A percentile compares a stretch with the other conserved stretches of the same genome.
Conservation (phyloP, 148 eudicot genomes). For the Cornus florida region DNA sequence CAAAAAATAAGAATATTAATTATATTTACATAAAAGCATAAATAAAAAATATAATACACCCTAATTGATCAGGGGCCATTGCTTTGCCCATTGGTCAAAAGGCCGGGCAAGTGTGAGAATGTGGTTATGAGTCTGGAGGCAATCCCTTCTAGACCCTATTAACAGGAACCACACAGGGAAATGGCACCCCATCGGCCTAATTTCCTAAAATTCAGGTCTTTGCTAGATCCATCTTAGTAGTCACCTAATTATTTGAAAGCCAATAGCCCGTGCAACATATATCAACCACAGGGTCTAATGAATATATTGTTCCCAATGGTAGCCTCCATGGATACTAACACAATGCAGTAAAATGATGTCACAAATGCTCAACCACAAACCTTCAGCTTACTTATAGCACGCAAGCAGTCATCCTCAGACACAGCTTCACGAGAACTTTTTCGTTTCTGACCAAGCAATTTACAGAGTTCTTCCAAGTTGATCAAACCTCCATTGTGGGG, state of each 20-base stretch:
- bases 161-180: no score
- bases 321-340: background rate
- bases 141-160: no score
- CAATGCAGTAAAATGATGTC: background rate
- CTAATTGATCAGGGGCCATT: no score
- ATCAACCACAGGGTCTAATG: background rate
- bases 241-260: background rate
- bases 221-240: background rate
- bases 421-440: conserved; percentile 86
- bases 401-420: conserved; percentile 95
- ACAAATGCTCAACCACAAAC: conserved; percentile 27
- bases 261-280: background rate
- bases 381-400: conserved; percentile 98
- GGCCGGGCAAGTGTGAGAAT: no score
- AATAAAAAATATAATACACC: no score
- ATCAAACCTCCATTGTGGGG: conserved; percentile 90
- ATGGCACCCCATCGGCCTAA: background rate
- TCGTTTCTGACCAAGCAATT: conserved; percentile 64
- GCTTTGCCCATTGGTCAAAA: no score
- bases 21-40: no score
- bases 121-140: no score
- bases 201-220: no score
- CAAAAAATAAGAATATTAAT: no score
- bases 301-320: background rate
- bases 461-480: conserved; percentile 84